Base-by-base conservation (phyloP, 176 grass and related monocot genomes). In the Cymbopogon citratus region DNA sequence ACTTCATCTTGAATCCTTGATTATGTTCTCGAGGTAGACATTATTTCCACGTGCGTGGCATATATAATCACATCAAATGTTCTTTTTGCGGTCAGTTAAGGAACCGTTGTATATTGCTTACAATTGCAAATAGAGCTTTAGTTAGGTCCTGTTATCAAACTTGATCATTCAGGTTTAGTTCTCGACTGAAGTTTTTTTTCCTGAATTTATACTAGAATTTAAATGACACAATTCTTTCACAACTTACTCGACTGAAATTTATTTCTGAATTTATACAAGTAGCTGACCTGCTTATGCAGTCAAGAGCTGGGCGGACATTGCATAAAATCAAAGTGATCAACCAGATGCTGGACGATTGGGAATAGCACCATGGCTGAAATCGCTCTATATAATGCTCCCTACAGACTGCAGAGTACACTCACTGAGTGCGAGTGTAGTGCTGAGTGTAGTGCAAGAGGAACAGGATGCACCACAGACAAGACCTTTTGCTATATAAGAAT, bases 351-450 rank as follows among this genome's bases (percentile, higher is more conserved):
- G 12, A 35, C 9, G 36, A 40, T 18, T 3, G n/a, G 33, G 45
- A 15, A 81, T 36, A 9, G 18, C 18, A 75, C 15, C 49, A 28
- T 62, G 35, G 15, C 69, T 59, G 75, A 79, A 83, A 77, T 64
- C 69, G 63, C 63, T 39, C 74, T 85, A n/a, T 67, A 59, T 43
- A 12, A 8, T 41, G 26, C 28, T 8, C 9, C 38, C 18, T 25
- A 75, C 24, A 43, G n/a, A 4, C 9, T 12, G 26, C n/a, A 56
- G 51, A 54, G 49, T 18, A 51, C 46, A 18, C 46, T 48, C 45
- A n/a, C n/a, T n/a, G n/a, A n/a, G n/a, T n/a, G n/a, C n/a, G n/a
- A n/a, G n/a, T n/a, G n/a, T n/a, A n/a, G n/a, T n/a, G 18, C 46
- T 18, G 54, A 36, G 24, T 25, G 12, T 39, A 14, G 35, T 56